Base-by-base conservation (phyloP, 1,284 basidiomycete species). In the Malassezia equina region DNA sequence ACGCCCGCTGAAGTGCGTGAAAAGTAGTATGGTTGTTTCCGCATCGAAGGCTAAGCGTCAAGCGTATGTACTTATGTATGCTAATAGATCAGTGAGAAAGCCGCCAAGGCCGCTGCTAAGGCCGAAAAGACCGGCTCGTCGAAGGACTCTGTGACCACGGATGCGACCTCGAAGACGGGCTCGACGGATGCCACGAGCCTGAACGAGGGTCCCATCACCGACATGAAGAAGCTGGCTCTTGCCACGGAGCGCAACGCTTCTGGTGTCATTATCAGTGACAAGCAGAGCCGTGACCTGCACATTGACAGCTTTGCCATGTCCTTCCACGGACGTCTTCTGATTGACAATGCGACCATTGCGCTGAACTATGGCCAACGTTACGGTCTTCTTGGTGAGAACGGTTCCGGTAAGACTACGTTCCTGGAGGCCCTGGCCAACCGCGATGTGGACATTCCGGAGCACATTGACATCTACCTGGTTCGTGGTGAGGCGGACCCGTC, bases 391-490 rank as follows among this genome's bases (percentile, higher is more conserved):
- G 93, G 93, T 54, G 90, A 95, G 77, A 96, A 98, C 75, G 93
- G 93, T 41, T 93, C 88, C 15, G 93, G 93, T 76, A 98, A 98
- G 83, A 89, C 90, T 61, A 71, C 81, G 69, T 71, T 75, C 60
- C 63, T 75, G 24, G 68, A 69, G 36, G 70, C 71, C 13, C 63
- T 74, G 25, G 68, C 65, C 17, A 61, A 63, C 53, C 68, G 71
- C 32, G 93, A 98, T 73, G 88, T 98, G 59, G 84, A 87, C 52
- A 94, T 98, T 62, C 93, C 93, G 25, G 80, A 83, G 11, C 90
- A 98, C 78, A 88, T 98, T 73, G 93, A 98, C 76, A 94, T 96
- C 77, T 94, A 98, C 79, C 84, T 96, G 61, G 93, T 98, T 61
- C 78, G 83, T 29, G 93, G 93, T 65, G 93, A 96, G 76, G 93